Evolutionary conservation across 2,329 filamentous ascomycete genomes (phyloP).

Genomic region (Magnaporthales sp.): DNA sequence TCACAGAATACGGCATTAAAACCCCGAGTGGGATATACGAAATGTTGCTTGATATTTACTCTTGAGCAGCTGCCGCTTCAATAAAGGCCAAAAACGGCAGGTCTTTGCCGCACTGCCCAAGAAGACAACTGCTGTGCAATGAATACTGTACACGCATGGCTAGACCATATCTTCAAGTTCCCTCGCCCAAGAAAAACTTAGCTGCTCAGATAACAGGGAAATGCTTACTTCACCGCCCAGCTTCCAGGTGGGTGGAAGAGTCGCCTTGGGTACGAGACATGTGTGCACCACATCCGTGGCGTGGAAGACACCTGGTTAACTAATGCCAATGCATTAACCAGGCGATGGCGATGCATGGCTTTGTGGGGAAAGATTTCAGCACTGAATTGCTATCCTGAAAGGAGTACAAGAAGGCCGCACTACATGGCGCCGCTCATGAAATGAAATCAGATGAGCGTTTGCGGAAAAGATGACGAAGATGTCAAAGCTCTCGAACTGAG

Average conservation of each 20-base stretch:
- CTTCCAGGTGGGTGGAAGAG: background rate
- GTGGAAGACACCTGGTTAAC: background rate
- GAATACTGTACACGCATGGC: background rate
- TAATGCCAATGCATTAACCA: background rate
- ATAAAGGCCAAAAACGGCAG: background rate
- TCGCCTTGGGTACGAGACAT: background rate
- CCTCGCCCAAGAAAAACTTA: background rate
- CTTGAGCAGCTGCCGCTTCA: slow-evolving; percentile 3
- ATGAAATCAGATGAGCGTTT: background rate
- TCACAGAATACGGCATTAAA: slow-evolving; percentile 67
- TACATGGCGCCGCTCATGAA: background rate
- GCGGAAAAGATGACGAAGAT: background rate
- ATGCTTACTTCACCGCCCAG: background rate
- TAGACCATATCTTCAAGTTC: background rate
- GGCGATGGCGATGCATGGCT: background rate
- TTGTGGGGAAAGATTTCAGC: background rate
- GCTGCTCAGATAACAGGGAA: background rate
- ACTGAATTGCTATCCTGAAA: background rate
- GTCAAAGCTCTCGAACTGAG: background rate
- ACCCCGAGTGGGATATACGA: slow-evolving; percentile 63
- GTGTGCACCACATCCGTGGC: background rate
- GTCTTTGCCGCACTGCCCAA: background rate
- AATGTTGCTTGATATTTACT: slow-evolving; percentile 56
- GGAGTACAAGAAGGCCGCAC: background rate
- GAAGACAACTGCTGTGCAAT: background rate